Evolutionary conservation across 768 basidiomycete genomes (phyloP).

Genomic region (Boletus tylopilopsis): DNA sequence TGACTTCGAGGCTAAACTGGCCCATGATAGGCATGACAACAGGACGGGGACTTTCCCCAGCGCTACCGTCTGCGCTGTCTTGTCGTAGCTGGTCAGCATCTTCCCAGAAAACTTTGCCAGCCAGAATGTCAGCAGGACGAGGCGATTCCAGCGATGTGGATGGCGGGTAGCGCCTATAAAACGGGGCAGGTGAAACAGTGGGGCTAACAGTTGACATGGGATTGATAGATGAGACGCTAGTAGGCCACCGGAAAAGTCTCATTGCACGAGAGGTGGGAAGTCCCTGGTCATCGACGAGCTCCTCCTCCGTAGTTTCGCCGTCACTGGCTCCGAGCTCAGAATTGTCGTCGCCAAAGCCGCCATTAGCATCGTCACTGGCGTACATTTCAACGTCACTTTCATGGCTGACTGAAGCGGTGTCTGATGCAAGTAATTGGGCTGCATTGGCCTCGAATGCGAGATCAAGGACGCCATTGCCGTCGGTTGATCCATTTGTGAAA

Average conservation of each 20-base stretch:
- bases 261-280: constrained; percentile 75
- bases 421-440: constrained; percentile 47
- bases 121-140: constrained; percentile 66
- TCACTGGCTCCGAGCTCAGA: constrained; percentile 52
- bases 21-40: constrained; percentile 35
- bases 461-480: constrained; percentile 52
- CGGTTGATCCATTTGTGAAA: constrained; percentile 60
- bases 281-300: constrained; percentile 72
- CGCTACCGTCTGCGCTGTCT: constrained; percentile 34
- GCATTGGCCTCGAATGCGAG: constrained; percentile 68
- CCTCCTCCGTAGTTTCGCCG: constrained; percentile 81
- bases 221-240: constrained; percentile 59
- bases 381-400: constrained; percentile 50
- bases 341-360: constrained; percentile 39
- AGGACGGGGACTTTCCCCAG: constrained; percentile 23
- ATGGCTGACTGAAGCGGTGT: constrained; percentile 45
- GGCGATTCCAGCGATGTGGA: constrained; percentile 38
- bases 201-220: constrained; percentile 74
- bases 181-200: constrained; percentile 41
- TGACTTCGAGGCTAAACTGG: constrained; percentile 28
- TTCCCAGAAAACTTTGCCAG: constrained; percentile 55
- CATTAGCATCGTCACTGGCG: constrained; percentile 33
- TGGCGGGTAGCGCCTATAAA: constrained; percentile 30
- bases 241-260: constrained; percentile 66
- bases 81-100: constrained; percentile 38